Evolutionary conservation across 2,329 filamentous ascomycete species (phyloP), one percentile per base, ranked within the genome.

Genomic region (Calonectria fujianensis): DNA sequence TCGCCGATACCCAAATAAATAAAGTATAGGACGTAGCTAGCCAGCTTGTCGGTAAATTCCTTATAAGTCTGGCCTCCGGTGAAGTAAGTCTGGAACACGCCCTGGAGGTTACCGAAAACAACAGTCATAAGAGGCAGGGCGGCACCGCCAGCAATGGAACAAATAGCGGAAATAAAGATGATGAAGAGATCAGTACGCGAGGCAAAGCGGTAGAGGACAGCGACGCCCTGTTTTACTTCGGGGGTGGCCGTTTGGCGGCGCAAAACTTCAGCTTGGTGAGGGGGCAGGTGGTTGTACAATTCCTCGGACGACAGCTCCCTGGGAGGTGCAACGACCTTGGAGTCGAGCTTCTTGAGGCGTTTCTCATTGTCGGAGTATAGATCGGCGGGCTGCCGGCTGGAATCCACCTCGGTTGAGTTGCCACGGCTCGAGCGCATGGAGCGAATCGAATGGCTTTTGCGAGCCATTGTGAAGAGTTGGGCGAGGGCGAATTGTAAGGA

Each of bases 1-100:
- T 96, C 94, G 76, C 89, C 95, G 73, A 98, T 92, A 54, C 91
- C 95, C 61, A 98, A 90, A 83, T 98, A 98, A 41, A 98, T 87
- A 78, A 97, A 97, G 85, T 97, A 97, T 45, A 97, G 85, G 14
- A 96, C 94, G 79, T 93, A 90, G 54, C 88, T 87, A 11, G 86
- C 86, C 79, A 97, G 87, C 74, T 92, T 86, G 69, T 86, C 76
- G 65, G 89, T 88, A 84, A 97, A 97, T 0, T 87, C 85, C 48
- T 87, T 82, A 52, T 89, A 89, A 1, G 85, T 82, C 24, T 90
- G 86, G 0, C 81, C 82, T 9, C 80, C 69, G 27, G 87, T 83
- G 77, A 94, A 91, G 78, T 91, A 95, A 29, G 87, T 82, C 80
- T 94, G 91, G 82, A 98, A 97, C 1, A 90, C 90, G 5, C 91